Evolutionary conservation across 495 filamentous ascomycete genomes (phyloP).

Genomic region (Hyphodiscus hymeniophilus): DNA sequence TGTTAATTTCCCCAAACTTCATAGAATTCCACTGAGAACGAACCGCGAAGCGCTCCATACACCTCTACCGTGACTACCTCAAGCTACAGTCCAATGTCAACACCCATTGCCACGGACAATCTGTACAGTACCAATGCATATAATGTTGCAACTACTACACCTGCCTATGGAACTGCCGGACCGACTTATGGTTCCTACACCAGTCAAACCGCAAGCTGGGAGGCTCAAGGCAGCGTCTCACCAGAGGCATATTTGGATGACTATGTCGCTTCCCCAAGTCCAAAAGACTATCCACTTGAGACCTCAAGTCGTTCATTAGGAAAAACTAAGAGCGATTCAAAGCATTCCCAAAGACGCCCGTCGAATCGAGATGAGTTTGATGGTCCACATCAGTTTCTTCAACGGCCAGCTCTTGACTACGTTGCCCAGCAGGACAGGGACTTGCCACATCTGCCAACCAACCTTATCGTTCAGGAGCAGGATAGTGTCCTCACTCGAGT

Average conservation of each 20-base stretch:
- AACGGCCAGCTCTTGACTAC: slow-evolving; percentile 54
- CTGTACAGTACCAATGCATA: slow-evolving; percentile 20
- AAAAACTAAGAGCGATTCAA: slow-evolving; percentile 40
- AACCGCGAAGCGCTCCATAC: slow-evolving; percentile 17
- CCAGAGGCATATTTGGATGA: slow-evolving; percentile 25
- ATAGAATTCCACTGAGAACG: slow-evolving; percentile 16
- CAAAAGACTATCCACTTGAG: slow-evolving; percentile 21
- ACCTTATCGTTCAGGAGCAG: slow-evolving; percentile 74
- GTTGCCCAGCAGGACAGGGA: slow-evolving; percentile 68
- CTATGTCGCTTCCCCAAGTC: slow-evolving; percentile 20
- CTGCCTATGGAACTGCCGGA: slow-evolving; percentile 19
- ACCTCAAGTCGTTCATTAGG: slow-evolving; percentile 8
- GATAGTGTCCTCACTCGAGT: slow-evolving; percentile 70
- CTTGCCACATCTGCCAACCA: slow-evolving; percentile 72
- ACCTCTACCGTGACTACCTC: slow-evolving; percentile 9
- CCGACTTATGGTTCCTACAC: slow-evolving; percentile 16
- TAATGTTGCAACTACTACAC: slow-evolving; percentile 16
- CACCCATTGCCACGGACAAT: slow-evolving; percentile 8
- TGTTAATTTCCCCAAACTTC: slow-evolving; percentile 5
- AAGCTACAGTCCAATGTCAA: slow-evolving; percentile 16
- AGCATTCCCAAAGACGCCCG: slow-evolving; percentile 54
- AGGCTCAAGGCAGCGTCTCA: slow-evolving; percentile 19
- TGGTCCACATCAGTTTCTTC: slow-evolving; percentile 72
- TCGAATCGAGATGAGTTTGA: slow-evolving; percentile 88
- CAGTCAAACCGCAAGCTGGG: slow-evolving; percentile 15